These are phyloP conservation scores for Aspergillus viridinutans DNA, from an alignment of 2,329 filamentous ascomycete species.

Conservation along the genomic window DNA sequence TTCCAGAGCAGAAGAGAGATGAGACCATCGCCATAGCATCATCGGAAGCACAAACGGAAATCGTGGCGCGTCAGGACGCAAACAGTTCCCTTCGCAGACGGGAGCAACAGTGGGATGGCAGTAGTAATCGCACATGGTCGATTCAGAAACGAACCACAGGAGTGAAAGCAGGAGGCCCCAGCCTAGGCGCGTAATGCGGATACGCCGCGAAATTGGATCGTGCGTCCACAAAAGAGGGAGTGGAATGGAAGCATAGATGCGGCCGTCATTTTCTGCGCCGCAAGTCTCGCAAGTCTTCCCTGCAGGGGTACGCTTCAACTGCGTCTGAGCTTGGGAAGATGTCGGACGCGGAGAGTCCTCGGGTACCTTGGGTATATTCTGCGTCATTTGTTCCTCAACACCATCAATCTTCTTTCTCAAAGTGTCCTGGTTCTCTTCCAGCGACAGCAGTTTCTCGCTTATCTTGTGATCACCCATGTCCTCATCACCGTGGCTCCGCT, in stretches of 20 bases:
- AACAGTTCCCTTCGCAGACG: slow-evolving; percentile 48
- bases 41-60: slow-evolving; percentile 56
- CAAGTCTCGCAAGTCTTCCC: slow-evolving; percentile 21
- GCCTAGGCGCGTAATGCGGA: slow-evolving; percentile 35
- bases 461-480: slow-evolving; percentile 34
- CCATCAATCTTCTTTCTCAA: slow-evolving; percentile 38
- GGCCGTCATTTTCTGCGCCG: slow-evolving; percentile 21
- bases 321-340: slow-evolving; percentile 8
- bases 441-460: slow-evolving; percentile 36
- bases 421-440: slow-evolving; percentile 39
- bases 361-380: slow-evolving; percentile 16
- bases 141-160: slow-evolving; percentile 49
- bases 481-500: slow-evolving; percentile 13
- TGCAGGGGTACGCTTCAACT: slow-evolving; percentile 5
- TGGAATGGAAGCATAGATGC: slow-evolving; percentile 29
- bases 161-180: slow-evolving; percentile 39
- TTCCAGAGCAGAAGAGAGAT: slow-evolving; percentile 27
- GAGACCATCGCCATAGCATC: slow-evolving; percentile 47
- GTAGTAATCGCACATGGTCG: slow-evolving; percentile 47
- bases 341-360: slow-evolving; percentile 13
- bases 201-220: slow-evolving; percentile 22
- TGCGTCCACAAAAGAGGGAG: slow-evolving; percentile 36
- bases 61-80: slow-evolving; percentile 49
- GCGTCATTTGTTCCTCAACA: slow-evolving; percentile 35
- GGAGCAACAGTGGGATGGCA: slow-evolving; percentile 48